Percentiles rank a stretch among this genome's conserved stretches.
Evolutionary conservation across 2,329 filamentous ascomycete species (phyloP).

Genomic region (Xylaria sp.): DNA sequence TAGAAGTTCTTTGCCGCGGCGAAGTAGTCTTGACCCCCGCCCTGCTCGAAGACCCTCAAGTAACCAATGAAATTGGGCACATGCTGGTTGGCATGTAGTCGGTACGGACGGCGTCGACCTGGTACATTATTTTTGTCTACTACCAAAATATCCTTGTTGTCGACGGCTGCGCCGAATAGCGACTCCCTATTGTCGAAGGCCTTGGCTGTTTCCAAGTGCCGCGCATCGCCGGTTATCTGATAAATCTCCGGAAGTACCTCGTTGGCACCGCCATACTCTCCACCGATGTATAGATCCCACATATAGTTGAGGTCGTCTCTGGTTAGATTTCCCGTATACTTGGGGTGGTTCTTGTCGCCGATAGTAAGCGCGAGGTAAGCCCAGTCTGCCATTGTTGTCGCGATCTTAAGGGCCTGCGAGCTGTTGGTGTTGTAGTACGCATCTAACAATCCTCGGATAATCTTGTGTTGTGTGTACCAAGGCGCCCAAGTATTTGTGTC

Average conservation of each 20-base stretch:
- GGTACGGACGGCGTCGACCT: slow-evolving; percentile 44
- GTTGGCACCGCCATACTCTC: slow-evolving; percentile 49
- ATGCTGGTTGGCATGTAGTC: slow-evolving; percentile 49
- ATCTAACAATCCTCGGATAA: slow-evolving; percentile 49
- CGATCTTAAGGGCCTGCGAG: slow-evolving; percentile 44
- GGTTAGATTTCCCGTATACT: slow-evolving; percentile 47
- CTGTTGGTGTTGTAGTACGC: slow-evolving; percentile 51
- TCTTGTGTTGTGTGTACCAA: slow-evolving; percentile 51
- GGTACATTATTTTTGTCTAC: slow-evolving; percentile 44
- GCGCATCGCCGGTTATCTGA: slow-evolving; percentile 45
- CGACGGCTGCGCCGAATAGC: slow-evolving; percentile 46
- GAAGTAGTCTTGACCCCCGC: slow-evolving; percentile 46
- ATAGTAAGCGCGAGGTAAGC: slow-evolving; percentile 48
- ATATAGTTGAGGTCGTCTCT: slow-evolving; percentile 50
- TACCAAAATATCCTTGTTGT: slow-evolving; percentile 47
- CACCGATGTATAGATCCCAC: slow-evolving; percentile 50
- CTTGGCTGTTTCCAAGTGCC: slow-evolving; percentile 46
- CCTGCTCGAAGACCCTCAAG: slow-evolving; percentile 47
- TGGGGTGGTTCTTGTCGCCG: slow-evolving; percentile 48
- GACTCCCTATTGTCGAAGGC: slow-evolving; percentile 49
- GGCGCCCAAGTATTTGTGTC: slow-evolving; percentile 49
- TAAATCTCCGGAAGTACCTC: slow-evolving; percentile 50
- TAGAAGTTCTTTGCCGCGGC: slow-evolving; percentile 49
- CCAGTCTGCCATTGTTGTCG: slow-evolving; percentile 49
- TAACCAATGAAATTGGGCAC: slow-evolving; percentile 49